Evolutionary conservation across 192 early-diverging fungal species (phyloP).

Genomic region (Dissophora ornata): DNA sequence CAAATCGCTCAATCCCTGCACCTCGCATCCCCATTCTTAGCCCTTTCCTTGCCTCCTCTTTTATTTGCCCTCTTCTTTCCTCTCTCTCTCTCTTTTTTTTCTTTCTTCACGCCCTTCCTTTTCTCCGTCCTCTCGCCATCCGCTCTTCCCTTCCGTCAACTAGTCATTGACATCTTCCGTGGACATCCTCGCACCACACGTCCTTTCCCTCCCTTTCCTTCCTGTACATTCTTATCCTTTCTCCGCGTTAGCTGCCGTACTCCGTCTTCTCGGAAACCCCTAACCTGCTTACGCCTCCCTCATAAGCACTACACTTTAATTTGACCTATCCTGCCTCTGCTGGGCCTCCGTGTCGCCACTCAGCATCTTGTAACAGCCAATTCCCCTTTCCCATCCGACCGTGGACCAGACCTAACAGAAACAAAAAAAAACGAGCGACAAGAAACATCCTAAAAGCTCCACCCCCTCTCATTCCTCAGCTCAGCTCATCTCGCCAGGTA

Average conservation of each 20-base stretch:
- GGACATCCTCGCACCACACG: background rate
- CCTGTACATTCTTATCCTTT: background rate
- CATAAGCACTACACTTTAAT: no score
- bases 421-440: no score
- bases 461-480: background rate
- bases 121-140: background rate
- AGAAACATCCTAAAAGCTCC: background rate
- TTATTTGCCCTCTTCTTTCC: background rate
- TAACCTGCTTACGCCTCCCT: no score
- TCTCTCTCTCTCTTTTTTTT: background rate
- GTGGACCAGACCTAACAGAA: no score
- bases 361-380: background rate
- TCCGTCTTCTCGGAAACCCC: no score
- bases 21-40: background rate
- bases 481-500: background rate
- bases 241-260: no score
- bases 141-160: background rate
- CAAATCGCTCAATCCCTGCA: no score
- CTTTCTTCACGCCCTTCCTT: slow-evolving; percentile 2
- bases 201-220: background rate
- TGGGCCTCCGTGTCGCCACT: background rate
- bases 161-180: background rate
- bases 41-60: slow-evolving; percentile 1
- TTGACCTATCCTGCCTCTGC: background rate
- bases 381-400: background rate